These are phyloP conservation scores for Rhizopogon sp. DNA, from an alignment of 768 basidiomycete species.

Conservation along the genomic window DNA sequence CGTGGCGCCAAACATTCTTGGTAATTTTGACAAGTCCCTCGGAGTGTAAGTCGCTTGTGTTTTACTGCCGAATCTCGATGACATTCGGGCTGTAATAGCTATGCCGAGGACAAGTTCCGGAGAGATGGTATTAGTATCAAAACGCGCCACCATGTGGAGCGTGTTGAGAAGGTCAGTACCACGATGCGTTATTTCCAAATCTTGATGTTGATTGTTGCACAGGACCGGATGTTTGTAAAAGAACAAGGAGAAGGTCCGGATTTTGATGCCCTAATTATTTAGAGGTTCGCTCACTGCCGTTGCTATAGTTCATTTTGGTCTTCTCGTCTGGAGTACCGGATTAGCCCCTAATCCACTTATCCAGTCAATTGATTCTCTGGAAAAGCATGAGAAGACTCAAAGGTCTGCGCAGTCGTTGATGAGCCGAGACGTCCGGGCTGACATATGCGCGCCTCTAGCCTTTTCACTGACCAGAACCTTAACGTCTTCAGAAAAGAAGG, in stretches of 20 bases:
- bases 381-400: conserved; percentile 56
- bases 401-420: conserved; percentile 32
- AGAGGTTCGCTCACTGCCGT: conserved; percentile 4
- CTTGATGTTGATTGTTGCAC: neutral
- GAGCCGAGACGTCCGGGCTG: conserved; percentile 22
- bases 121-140: conserved; percentile 71
- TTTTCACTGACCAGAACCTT: conserved; percentile 52
- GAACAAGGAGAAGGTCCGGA: conserved; percentile 63
- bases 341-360: conserved; percentile 80
- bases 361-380: conserved; percentile 48
- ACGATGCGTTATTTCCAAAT: neutral
- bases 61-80: conserved; percentile 1
- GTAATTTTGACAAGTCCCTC: conserved; percentile 65
- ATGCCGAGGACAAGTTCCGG: conserved; percentile 64
- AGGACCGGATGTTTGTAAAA: conserved; percentile 66
- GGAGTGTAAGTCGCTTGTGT: conserved; percentile 38
- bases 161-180: conserved; percentile 49
- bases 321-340: conserved; percentile 88
- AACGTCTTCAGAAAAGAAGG: conserved; percentile 55
- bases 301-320: conserved; percentile 64
- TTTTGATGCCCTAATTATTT: conserved; percentile 1
- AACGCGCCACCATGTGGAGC: conserved; percentile 69
- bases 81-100: conserved; percentile 32
- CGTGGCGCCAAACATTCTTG: conserved; percentile 73
- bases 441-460: conserved; percentile 18